Evolutionary conservation across 106 monocot species (phyloP), one percentile per base, ranked within the genome.

Genomic region (Phalaenopsis aphrodite): DNA sequence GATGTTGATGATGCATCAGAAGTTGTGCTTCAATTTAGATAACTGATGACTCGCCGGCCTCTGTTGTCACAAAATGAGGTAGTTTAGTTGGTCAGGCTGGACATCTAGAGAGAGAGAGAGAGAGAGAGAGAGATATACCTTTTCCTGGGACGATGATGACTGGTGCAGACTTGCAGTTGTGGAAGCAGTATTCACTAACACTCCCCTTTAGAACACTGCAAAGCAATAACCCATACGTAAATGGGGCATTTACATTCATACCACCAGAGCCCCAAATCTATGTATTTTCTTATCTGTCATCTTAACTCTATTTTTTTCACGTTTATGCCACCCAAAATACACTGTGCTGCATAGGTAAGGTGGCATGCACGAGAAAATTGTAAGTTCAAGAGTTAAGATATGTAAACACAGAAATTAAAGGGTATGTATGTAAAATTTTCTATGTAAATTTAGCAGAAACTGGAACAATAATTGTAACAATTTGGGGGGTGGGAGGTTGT

Each of bases 101-200:
- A 11, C 11, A 11, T 11, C 0, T 15, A 45, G 52, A 65, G 24
- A 65, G n/a, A 24, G 21, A 6, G 61, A 7, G n/a, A 1, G 2
- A 10, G 4, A 9, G 21, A 0, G 64, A 24, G 4, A 21, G 5
- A 8, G 1, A 0, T 24, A 8, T 23, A 65, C 64, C 64, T 65
- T 93, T 90, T 17, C 85, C 87, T 0, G 95, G 91, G 21, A 95
- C 95, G 23, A 93, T 87, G 66, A 95, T 83, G 72, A 95, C 78
- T 7, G 95, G 93, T 24, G 92, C 91, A 19, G 83, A 84, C 56
- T 89, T 95, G 83, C 95, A 95, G 72, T 93, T 87, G 81, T 93
- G 95, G 77, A 95, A 86, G 78, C 92, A 92, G 48, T 93, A 91
- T 55, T 95, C 93, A 56, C 89, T 86, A 17, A 95, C 89, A 77